Evolutionary conservation across 495 filamentous ascomycete genomes (phyloP), one percentile per base, ranked within the genome.

Genomic region (Chaetomium tenue): DNA sequence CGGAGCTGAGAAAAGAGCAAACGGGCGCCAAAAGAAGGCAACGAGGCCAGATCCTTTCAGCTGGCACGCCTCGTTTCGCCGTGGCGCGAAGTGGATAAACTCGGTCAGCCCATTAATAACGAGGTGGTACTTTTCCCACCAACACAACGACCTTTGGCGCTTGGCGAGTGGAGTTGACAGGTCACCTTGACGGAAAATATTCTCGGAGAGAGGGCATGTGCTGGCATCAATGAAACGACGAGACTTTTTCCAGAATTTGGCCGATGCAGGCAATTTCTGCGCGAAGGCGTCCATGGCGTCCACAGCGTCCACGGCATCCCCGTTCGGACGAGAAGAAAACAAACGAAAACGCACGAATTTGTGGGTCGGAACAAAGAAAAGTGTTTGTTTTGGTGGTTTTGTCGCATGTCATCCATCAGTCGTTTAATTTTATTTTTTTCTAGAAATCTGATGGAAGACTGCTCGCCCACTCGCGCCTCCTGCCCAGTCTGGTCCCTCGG

Each of bases 51-150:
- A 56, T 40, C 57, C 42, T 28, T 12, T 30, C 57, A 46, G 40
- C 57, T 58, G 22, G 23, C 39, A 22, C 55, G 57, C 57, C 57
- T 59, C 25, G 57, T 52, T 51, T 52, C 13, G 26, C 28, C 12
- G 26, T 56, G 61, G 61, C 54, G 47, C 20, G 30, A 64, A 64
- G 55, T 59, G 55, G 62, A 58, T 64, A 64, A 59, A 58, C 22
- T 51, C 55, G 9, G 58, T 25, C 46, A 25, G 44, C 26, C 23
- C 30, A 30, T 37, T 20, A 28, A 46, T 30, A 42, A 58, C 22
- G 26, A 7, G 56, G 56, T 58, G 39, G 39, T 30, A 47, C 30
- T 58, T 42, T 33, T 8, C 9, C 40, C 13, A 18, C 40, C 13
- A 44, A 44, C 40, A 18, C 40, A 9, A 4, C 1, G 33, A 37